These are phyloP conservation scores for Penicillium sp. DNA, from an alignment of 2,329 filamentous ascomycete genomes.

Conservation along the genomic window DNA sequence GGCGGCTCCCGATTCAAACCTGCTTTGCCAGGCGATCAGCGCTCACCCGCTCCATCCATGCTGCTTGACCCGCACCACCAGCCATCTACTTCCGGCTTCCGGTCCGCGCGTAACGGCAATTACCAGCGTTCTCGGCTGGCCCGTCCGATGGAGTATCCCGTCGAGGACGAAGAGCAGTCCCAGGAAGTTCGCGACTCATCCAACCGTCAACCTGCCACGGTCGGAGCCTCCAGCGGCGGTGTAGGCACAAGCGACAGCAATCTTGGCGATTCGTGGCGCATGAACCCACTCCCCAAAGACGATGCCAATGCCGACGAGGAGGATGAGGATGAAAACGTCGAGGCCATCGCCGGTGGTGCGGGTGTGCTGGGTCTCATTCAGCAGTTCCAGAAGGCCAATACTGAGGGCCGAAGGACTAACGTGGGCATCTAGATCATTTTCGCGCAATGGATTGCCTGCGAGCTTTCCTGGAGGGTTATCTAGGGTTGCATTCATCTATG, in stretches of 20 bases:
- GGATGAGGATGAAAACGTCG: constrained; percentile 50
- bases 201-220: constrained; percentile 19
- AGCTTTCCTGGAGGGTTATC: background rate
- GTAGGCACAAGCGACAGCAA: constrained; percentile 54
- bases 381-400: constrained; percentile 62
- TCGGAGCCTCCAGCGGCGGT: constrained; percentile 36
- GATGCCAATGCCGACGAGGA: constrained; percentile 41
- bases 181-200: constrained; percentile 14
- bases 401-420: constrained; percentile 37
- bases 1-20: constrained; percentile 29
- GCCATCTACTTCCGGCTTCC: constrained; percentile 41
- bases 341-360: constrained; percentile 47
- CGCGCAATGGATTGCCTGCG: background rate
- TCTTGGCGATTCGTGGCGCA: constrained; percentile 54
- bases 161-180: constrained; percentile 31
- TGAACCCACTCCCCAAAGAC: constrained; percentile 40
- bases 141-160: constrained; percentile 28
- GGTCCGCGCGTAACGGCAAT: constrained; percentile 24
- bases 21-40: constrained; percentile 23
- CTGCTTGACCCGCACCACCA: constrained; percentile 50
- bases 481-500: background rate
- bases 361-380: constrained; percentile 66
- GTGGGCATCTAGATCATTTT: constrained; percentile 31
- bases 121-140: constrained; percentile 34
- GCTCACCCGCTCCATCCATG: constrained; percentile 43